Conservation (phyloP, 495 filamentous ascomycete genomes). For the Massariosphaeria phaeospora region DNA sequence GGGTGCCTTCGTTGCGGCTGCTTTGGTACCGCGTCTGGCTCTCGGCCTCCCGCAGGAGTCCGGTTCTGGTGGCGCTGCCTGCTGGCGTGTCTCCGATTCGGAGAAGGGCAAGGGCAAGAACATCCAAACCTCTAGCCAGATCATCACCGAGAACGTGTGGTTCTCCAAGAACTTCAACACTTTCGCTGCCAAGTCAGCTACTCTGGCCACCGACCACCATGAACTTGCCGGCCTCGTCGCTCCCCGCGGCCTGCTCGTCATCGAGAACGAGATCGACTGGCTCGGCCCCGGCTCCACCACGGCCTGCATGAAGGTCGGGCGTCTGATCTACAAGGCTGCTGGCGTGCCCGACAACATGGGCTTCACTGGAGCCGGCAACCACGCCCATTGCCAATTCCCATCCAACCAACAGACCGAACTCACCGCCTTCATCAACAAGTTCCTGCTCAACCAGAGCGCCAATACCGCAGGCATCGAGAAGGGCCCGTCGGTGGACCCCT, state of each 20-base stretch:
- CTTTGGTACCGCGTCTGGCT: constrained; percentile 46
- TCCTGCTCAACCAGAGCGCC: constrained; percentile 41
- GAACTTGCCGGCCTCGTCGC: constrained; percentile 43
- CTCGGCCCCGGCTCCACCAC: constrained; percentile 45
- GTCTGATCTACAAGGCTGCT: constrained; percentile 48
- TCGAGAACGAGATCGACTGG: constrained; percentile 48
- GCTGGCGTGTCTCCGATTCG: constrained; percentile 46
- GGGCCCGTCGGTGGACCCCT: constrained; percentile 22
- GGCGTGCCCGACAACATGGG: constrained; percentile 48
- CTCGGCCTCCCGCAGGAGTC: constrained; percentile 49
- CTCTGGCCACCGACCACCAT: constrained; percentile 45
- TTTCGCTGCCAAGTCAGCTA: constrained; percentile 28
- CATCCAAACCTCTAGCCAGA: constrained; percentile 44
- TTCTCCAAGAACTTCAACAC: constrained; percentile 42
- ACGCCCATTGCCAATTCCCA: constrained; percentile 54
- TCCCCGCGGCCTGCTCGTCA: constrained; percentile 41
- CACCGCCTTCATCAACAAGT: constrained; percentile 52
- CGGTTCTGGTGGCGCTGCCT: constrained; percentile 47
- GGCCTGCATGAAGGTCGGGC: constrained; percentile 53
- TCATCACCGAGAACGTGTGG: constrained; percentile 48
- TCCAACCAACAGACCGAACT: constrained; percentile 47
- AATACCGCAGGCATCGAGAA: constrained; percentile 40
- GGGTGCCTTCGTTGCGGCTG: constrained; percentile 48
- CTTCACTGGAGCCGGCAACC: constrained; percentile 49
- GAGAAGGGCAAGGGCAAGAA: constrained; percentile 38